A percentile compares a stretch with the other conserved stretches of the same genome.
These are phyloP conservation scores for Domatiomyces catenatus DNA, from an alignment of 2,329 filamentous ascomycete species.

Conservation along the genomic window DNA sequence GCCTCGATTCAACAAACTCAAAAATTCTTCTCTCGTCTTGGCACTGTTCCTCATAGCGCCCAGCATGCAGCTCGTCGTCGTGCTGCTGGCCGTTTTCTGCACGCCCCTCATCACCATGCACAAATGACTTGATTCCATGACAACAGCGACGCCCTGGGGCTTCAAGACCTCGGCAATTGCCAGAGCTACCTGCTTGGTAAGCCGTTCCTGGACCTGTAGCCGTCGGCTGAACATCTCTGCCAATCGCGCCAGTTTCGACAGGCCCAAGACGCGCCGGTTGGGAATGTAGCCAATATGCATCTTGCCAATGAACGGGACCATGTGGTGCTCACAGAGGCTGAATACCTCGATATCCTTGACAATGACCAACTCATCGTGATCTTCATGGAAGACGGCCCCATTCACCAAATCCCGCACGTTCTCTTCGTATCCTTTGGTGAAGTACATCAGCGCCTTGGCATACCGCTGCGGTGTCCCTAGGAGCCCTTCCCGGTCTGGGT, in stretches of 20 bases:
- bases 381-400: slow-evolving; percentile 85
- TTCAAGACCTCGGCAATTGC: slow-evolving; percentile 86
- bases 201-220: slow-evolving; percentile 86
- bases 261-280: slow-evolving; percentile 73
- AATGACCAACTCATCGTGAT: slow-evolving; percentile 93
- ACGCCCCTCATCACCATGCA: slow-evolving; percentile 99
- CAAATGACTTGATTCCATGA: slow-evolving; percentile 91
- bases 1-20: slow-evolving; percentile 55
- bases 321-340: slow-evolving; percentile 88
- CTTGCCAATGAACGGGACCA: slow-evolving; percentile 93
- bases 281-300: slow-evolving; percentile 99
- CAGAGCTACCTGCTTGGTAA: slow-evolving; percentile 90
- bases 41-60: slow-evolving; percentile 84
- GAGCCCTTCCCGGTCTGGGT: slow-evolving; percentile 48
- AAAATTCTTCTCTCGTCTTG: slow-evolving; percentile 89
- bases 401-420: slow-evolving; percentile 87
- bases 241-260: slow-evolving; percentile 89
- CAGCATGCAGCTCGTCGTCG: slow-evolving; percentile 94
- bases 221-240: slow-evolving; percentile 92
- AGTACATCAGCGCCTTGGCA: slow-evolving; percentile 86
- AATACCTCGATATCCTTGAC: slow-evolving; percentile 96
- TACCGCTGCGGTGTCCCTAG: slow-evolving; percentile 66
- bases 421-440: slow-evolving; percentile 94
- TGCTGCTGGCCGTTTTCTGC: slow-evolving; percentile 71
- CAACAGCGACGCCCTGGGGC: slow-evolving; percentile 86